Evolutionary conservation across 176 grass and related monocot genomes (phyloP).

Genomic region (Secale cereale): DNA sequence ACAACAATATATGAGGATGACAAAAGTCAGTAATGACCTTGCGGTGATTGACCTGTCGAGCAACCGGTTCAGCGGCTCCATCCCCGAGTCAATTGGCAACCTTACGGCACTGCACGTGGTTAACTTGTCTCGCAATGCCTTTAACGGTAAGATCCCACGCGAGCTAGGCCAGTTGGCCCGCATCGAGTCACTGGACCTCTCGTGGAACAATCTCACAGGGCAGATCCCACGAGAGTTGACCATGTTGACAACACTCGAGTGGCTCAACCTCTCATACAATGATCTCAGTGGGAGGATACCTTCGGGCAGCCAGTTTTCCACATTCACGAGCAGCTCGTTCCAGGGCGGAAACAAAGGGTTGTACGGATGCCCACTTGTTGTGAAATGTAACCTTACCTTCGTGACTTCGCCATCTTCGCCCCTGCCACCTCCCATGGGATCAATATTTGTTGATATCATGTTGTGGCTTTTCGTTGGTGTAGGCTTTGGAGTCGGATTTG

Average conservation of each 20-base stretch:
- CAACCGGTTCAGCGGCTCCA: conserved; percentile 14
- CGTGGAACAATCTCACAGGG: conserved; percentile 21
- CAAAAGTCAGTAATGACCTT: background rate
- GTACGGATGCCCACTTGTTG: background rate
- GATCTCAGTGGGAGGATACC: conserved; percentile 36
- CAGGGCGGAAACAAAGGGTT: background rate
- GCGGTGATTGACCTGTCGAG: conserved; percentile 1
- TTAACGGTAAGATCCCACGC: background rate
- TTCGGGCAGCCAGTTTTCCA: background rate
- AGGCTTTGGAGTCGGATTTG: background rate
- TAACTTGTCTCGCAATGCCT: conserved; percentile 26
- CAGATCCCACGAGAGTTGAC: conserved; percentile 29
- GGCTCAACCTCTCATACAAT: conserved; percentile 32
- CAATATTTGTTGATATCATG: background rate
- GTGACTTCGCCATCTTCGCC: background rate
- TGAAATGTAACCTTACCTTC: background rate
- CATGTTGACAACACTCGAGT: background rate
- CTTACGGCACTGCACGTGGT: background rate
- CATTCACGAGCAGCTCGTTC: background rate
- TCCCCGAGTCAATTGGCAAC: conserved; percentile 17
- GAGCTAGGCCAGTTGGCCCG: background rate
- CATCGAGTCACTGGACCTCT: conserved; percentile 30
- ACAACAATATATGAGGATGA: background rate
- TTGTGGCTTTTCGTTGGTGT: background rate
- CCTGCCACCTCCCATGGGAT: background rate